Evolutionary conservation across 441 rosid genomes (phyloP).

Genomic region (Manihot esculenta): DNA sequence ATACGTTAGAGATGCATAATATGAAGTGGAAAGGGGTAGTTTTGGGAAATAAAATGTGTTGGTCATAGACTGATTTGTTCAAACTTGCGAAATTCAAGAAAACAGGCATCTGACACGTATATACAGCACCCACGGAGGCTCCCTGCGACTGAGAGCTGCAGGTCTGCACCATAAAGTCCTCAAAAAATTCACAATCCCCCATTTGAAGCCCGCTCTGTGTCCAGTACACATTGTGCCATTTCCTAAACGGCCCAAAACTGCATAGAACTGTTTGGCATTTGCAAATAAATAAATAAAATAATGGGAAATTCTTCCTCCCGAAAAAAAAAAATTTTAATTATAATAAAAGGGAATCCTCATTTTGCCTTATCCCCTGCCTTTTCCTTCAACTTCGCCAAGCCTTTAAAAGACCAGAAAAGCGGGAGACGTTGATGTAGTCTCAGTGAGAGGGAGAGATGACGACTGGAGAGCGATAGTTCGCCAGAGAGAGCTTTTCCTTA

Average conservation of each 20-base stretch:
- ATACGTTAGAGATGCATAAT: no score
- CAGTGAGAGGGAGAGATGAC: slow-evolving; percentile 20
- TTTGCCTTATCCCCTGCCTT: slow-evolving; percentile 2
- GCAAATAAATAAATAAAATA: not conserved
- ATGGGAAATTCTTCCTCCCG: no score
- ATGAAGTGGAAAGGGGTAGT: not conserved
- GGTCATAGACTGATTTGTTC: slow-evolving; percentile 16
- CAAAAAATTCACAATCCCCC: not conserved
- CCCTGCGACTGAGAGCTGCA: slow-evolving; percentile 9
- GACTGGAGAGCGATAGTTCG: slow-evolving; percentile 18
- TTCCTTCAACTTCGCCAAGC: slow-evolving; percentile 23
- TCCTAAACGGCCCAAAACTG: not conserved
- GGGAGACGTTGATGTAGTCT: slow-evolving; percentile 50
- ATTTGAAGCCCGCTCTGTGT: not conserved
- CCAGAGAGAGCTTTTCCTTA: not conserved
- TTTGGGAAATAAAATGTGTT: not conserved
- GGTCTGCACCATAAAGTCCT: not conserved
- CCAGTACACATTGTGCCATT: slow-evolving; percentile 9
- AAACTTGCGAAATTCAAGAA: slow-evolving; percentile 28
- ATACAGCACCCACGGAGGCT: slow-evolving; percentile 28
- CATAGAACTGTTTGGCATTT: slow-evolving; percentile 18
- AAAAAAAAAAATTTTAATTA: no score
- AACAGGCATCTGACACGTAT: slow-evolving; percentile 13
- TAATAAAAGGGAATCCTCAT: slow-evolving; percentile 27
- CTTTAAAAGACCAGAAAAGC: slow-evolving; percentile 64